Evolutionary conservation across 352 stramenopile species (phyloP).

Genomic region (Blastocystis sp.): DNA sequence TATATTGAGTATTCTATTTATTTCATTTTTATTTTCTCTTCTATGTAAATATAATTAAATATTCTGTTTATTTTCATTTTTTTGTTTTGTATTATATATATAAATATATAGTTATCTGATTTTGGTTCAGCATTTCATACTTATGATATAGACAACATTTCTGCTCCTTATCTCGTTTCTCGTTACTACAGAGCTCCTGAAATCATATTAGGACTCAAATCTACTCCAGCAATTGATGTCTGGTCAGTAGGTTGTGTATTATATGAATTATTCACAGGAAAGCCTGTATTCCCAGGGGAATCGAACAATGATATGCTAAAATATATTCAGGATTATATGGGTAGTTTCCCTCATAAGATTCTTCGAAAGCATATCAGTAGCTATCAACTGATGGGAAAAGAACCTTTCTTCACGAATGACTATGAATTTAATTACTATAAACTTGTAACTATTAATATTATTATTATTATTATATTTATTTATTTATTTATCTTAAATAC

Average conservation of each 20-base stretch:
- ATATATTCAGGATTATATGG: slow-evolving; percentile 82
- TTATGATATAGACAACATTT: slow-evolving; percentile 65
- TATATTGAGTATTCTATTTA: neutral
- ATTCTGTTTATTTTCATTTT: too few relatives aligned
- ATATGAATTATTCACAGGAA: slow-evolving; percentile 88
- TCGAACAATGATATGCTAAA: slow-evolving; percentile 93
- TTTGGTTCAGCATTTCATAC: slow-evolving; percentile 84
- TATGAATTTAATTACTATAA: slow-evolving; percentile 44
- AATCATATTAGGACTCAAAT: slow-evolving; percentile 58
- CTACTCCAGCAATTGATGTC: slow-evolving; percentile 66
- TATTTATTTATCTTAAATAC: too few relatives aligned
- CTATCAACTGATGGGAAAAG: slow-evolving; percentile 42
- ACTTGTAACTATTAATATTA: slow-evolving; percentile 25
- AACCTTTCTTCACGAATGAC: slow-evolving; percentile 44
- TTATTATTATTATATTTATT: too few relatives aligned
- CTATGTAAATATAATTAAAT: too few relatives aligned
- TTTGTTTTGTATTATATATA: too few relatives aligned
- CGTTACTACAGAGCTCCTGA: slow-evolving; percentile 91
- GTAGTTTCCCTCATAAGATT: slow-evolving; percentile 55
- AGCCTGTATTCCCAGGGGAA: slow-evolving; percentile 78
- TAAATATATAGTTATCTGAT: slow-evolving; percentile 83
- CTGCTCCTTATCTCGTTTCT: slow-evolving; percentile 90
- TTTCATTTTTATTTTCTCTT: too few relatives aligned
- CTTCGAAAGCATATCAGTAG: slow-evolving; percentile 46
- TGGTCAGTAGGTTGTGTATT: slow-evolving; percentile 85